Conservation (phyloP, 331 rosid species). For the Prunus yedoensis region DNA sequence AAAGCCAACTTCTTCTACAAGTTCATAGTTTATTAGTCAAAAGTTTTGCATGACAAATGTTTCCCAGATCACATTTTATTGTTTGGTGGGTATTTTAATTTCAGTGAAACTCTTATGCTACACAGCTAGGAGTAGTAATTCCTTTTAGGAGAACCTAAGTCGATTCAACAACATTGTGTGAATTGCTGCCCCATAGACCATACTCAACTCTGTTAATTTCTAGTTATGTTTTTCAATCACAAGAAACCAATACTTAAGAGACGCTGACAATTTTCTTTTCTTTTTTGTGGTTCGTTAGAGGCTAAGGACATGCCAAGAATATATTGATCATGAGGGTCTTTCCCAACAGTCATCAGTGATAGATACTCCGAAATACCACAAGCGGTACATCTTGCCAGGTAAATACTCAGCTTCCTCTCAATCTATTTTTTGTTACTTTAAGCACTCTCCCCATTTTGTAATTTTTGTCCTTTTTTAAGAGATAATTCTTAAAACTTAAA, state of each 20-base stretch:
- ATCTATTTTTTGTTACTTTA: neutral
- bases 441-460: neutral
- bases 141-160: neutral
- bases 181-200: neutral
- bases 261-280: slow-evolving; percentile 1
- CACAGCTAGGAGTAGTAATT: too few relatives aligned
- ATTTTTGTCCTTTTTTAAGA: neutral
- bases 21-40: neutral
- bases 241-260: slow-evolving; percentile 10
- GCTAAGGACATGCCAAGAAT: slow-evolving; percentile 79
- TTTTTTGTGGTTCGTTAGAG: slow-evolving; percentile 49
- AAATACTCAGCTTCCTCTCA: slow-evolving; percentile 16
- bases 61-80: neutral
- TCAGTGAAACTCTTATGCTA: too few relatives aligned
- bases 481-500: slow-evolving; percentile 22
- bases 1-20: neutral
- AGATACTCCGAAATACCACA: slow-evolving; percentile 81
- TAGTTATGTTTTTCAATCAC: slow-evolving; percentile 5
- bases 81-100: neutral
- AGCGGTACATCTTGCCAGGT: slow-evolving; percentile 92
- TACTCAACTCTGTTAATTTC: neutral
- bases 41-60: neutral
- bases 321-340: slow-evolving; percentile 75
- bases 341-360: slow-evolving; percentile 80
- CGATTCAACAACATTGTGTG: neutral